Conservation (phyloP, 2,329 filamentous ascomycete genomes). For the Simplicillium aogashimaense region DNA sequence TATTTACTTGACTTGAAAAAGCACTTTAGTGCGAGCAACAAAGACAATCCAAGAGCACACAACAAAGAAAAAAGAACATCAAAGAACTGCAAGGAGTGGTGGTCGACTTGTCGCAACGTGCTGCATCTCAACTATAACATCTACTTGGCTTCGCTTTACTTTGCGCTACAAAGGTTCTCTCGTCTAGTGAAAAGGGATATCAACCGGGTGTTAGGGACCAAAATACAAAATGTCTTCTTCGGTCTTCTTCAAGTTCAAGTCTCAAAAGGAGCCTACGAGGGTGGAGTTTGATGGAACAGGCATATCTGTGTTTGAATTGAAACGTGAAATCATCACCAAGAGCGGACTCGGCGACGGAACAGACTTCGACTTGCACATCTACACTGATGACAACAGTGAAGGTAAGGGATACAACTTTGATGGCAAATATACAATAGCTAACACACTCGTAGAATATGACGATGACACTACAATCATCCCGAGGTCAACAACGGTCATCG, state of each 20-base stretch:
- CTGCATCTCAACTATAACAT: background rate
- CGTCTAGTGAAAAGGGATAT: conserved; percentile 11
- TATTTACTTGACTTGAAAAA: conserved; percentile 24
- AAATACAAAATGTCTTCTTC: conserved; percentile 71
- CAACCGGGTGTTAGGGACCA: background rate
- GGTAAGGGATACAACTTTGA: conserved; percentile 44
- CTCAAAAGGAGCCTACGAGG: conserved; percentile 86
- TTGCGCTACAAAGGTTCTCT: background rate
- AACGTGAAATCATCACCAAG: conserved; percentile 94
- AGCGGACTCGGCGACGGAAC: conserved; percentile 90
- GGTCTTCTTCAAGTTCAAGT: conserved; percentile 99
- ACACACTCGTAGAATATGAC: conserved; percentile 64
- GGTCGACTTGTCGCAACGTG: conserved; percentile 2
- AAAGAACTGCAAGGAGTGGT: conserved; percentile 1
- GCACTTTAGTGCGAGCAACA: conserved; percentile 23
- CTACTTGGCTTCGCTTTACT: too few relatives aligned
- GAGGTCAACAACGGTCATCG: conserved; percentile 87
- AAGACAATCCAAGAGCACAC: conserved; percentile 20
- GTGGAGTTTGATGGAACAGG: conserved; percentile 96
- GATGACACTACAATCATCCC: conserved; percentile 98
- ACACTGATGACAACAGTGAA: conserved; percentile 83
- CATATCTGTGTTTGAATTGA: conserved; percentile 96
- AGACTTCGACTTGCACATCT: conserved; percentile 93
- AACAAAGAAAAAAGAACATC: conserved; percentile 14
- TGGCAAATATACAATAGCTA: conserved; percentile 10